Conservation (phyloP, 1,284 basidiomycete genomes). For the Fomitiporia mediterranea region DNA sequence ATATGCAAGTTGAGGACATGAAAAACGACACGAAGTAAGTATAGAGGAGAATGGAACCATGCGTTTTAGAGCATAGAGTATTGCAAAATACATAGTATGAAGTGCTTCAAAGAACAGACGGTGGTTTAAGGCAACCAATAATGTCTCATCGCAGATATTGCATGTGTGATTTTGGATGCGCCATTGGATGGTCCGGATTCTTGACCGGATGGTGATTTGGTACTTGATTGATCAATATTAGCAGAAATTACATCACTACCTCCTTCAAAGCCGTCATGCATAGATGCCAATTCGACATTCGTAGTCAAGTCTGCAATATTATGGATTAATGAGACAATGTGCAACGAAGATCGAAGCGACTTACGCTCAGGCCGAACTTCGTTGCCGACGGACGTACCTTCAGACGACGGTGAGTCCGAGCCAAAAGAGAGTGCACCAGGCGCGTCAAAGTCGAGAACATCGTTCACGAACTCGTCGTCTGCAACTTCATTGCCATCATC, state of each 20-base stretch:
- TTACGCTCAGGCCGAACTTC: neutral
- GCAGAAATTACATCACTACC: neutral
- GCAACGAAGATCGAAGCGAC: no score
- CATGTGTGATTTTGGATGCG: neutral
- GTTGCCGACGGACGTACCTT: neutral
- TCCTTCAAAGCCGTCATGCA: neutral
- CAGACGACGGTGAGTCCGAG: slow-evolving; percentile 13
- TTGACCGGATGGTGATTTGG: neutral
- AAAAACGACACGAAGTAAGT: no score
- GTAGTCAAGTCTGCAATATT: neutral
- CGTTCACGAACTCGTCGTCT: slow-evolving; percentile 31
- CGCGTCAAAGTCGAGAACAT: slow-evolving; percentile 13
- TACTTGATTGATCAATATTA: neutral
- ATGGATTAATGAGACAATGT: neutral
- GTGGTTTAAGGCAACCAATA: neutral
- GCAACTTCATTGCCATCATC: slow-evolving; percentile 31
- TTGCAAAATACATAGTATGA: neutral
- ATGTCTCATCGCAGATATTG: neutral
- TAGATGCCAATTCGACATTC: slow-evolving; percentile 2
- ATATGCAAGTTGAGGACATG: no score
- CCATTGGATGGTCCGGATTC: neutral
- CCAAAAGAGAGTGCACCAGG: slow-evolving; percentile 22
- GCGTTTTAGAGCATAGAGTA: no score
- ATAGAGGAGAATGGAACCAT: no score
- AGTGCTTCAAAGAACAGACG: no score